These are phyloP conservation scores for Daldinia sp. DNA, from an alignment of 2,329 filamentous ascomycete species.

Conservation along the genomic window DNA sequence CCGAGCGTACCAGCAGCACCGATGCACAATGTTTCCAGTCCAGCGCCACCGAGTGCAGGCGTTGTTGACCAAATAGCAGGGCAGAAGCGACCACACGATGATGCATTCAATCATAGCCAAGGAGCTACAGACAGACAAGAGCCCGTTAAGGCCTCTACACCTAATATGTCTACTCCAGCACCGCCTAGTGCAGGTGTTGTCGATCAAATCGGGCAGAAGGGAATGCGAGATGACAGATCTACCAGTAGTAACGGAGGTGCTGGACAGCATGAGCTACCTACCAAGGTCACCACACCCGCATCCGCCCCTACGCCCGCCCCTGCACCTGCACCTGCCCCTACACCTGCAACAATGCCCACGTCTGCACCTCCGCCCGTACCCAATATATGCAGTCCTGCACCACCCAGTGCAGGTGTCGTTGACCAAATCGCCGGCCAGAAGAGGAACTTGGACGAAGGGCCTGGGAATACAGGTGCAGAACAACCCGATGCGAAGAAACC, in stretches of 20 bases:
- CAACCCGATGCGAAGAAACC: slow-evolving; percentile 49
- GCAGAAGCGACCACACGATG: slow-evolving; percentile 42
- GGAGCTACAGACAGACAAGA: slow-evolving; percentile 17
- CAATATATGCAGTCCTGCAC: slow-evolving; percentile 38
- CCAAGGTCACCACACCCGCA: slow-evolving; percentile 1
- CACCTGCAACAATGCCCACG: not conserved
- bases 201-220: slow-evolving; percentile 49
- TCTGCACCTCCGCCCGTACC: slow-evolving; percentile 13
- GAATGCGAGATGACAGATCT: slow-evolving; percentile 39
- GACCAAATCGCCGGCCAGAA: slow-evolving; percentile 47
- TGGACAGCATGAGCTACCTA: slow-evolving; percentile 27
- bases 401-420: slow-evolving; percentile 49
- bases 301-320: slow-evolving; percentile 10
- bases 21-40: slow-evolving; percentile 47
- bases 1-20: slow-evolving; percentile 27
- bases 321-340: not conserved
- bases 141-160: slow-evolving; percentile 25
- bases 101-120: slow-evolving; percentile 21
- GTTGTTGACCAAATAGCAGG: slow-evolving; percentile 48
- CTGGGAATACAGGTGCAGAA: slow-evolving; percentile 43
- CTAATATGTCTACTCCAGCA: slow-evolving; percentile 37
- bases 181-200: slow-evolving; percentile 48
- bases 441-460: slow-evolving; percentile 41
- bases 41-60: slow-evolving; percentile 50
- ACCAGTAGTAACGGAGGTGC: slow-evolving; percentile 13